A percentile compares a stretch with the other conserved stretches of the same genome.
Evolutionary conservation across 257 asterid species (phyloP).

Genomic region (Solanum lignicaule): DNA sequence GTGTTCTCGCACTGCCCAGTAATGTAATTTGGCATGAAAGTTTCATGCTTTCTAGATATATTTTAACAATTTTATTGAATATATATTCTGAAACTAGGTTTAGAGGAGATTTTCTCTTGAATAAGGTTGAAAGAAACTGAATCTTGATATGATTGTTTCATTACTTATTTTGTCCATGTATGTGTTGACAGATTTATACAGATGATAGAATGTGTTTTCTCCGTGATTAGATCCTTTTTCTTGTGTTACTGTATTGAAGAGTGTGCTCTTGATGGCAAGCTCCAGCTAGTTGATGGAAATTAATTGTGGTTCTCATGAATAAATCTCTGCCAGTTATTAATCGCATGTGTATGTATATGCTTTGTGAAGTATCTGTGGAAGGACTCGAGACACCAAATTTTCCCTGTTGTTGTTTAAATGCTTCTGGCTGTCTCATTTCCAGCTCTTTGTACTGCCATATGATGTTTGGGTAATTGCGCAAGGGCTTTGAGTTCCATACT

Average conservation of each 20-base stretch:
- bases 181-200: neutral
- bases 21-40: slow-evolving; percentile 10
- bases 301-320: neutral
- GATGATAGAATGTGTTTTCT: neutral
- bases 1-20: neutral
- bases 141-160: neutral
- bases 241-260: neutral
- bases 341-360: neutral
- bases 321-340: neutral
- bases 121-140: neutral
- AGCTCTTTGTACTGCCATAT: neutral
- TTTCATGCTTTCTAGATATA: slow-evolving; percentile 6
- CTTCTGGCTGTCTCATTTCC: neutral
- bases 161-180: neutral
- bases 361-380: neutral
- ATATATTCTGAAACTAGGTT: neutral
- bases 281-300: neutral
- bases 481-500: neutral
- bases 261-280: neutral
- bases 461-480: neutral
- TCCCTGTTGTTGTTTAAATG: neutral
- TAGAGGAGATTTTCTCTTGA: neutral
- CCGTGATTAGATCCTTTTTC: neutral
- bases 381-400: neutral
- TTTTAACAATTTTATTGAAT: neutral